Conservation (phyloP, 768 basidiomycete species). For the Xanthoconium stramineum region DNA sequence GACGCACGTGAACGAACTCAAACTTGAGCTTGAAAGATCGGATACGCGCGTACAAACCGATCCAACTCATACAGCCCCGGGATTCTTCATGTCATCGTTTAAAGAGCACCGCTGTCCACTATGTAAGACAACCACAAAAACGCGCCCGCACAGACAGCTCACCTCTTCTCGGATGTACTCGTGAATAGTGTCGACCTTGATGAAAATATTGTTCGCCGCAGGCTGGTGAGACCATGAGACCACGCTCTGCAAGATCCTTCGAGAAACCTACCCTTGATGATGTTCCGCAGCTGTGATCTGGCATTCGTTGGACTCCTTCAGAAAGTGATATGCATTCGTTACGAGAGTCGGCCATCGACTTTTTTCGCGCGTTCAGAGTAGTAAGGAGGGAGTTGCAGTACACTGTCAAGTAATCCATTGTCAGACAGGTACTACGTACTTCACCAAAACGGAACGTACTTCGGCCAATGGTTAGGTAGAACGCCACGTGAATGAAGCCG, state of each 20-base stretch:
- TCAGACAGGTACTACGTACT: not conserved
- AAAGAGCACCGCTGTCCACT: not conserved
- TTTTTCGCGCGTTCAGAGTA: conserved; percentile 53
- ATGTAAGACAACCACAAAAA: not conserved
- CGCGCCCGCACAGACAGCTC: not conserved
- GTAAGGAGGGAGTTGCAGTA: conserved; percentile 62
- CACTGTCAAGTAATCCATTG: conserved; percentile 31
- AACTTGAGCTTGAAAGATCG: too few relatives aligned
- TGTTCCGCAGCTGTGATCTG: not conserved
- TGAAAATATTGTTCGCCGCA: conserved; percentile 31
- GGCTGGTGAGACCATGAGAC: conserved; percentile 5
- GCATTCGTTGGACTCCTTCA: conserved; percentile 3
- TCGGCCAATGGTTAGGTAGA: conserved; percentile 59
- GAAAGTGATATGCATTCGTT: conserved; percentile 13
- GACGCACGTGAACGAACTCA: too few relatives aligned
- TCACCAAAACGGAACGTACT: conserved; percentile 35
- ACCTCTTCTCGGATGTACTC: not conserved
- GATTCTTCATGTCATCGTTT: too few relatives aligned
- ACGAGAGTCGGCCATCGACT: conserved; percentile 32
- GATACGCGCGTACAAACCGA: too few relatives aligned
- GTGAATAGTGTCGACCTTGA: not conserved
- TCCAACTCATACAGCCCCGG: too few relatives aligned
- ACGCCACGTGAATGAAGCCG: conserved; percentile 55
- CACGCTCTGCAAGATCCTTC: too few relatives aligned
- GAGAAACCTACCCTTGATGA: conserved; percentile 1